Evolutionary conservation across 2,329 filamentous ascomycete species (phyloP).

Genomic region (Cercospora zeina): DNA sequence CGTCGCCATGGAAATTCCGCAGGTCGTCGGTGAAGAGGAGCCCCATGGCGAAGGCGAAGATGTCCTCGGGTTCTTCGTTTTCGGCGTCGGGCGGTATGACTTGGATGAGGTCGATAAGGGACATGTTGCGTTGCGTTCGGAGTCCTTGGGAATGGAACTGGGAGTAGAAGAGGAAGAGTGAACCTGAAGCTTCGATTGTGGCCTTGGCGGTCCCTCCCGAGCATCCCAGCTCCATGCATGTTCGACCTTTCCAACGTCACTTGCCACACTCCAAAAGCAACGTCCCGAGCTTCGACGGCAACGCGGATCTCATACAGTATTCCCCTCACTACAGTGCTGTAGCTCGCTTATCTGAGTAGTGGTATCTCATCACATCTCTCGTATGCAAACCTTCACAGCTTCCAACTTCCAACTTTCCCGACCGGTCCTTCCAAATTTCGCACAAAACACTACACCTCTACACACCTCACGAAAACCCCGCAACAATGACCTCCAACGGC

Average conservation of each 20-base stretch:
- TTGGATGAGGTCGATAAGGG: conserved; percentile 35
- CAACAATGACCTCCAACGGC: background rate
- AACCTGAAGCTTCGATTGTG: background rate
- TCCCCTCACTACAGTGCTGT: background rate
- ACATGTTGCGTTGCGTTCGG: conserved; percentile 13
- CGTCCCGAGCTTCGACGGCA: conserved; percentile 20
- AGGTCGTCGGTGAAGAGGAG: conserved; percentile 69
- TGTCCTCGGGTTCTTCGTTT: conserved; percentile 38
- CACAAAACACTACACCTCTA: background rate
- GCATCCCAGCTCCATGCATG: background rate
- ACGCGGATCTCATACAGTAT: conserved; percentile 13
- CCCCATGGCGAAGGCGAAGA: conserved; percentile 59
- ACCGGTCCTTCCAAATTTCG: background rate
- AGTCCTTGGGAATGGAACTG: too few relatives aligned
- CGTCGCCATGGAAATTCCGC: conserved; percentile 65
- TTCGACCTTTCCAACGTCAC: background rate
- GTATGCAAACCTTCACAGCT: background rate
- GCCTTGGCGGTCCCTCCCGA: background rate
- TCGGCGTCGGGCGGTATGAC: conserved; percentile 29
- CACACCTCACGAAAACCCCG: too few relatives aligned
- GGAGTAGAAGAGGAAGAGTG: too few relatives aligned
- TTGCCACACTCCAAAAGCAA: conserved; percentile 4
- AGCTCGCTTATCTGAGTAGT: background rate
- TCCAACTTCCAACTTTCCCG: background rate
- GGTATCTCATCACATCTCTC: background rate